These are phyloP conservation scores for Lachancea thermotolerans DNA, from an alignment of 805 yeast species.

Conservation along the genomic window DNA sequence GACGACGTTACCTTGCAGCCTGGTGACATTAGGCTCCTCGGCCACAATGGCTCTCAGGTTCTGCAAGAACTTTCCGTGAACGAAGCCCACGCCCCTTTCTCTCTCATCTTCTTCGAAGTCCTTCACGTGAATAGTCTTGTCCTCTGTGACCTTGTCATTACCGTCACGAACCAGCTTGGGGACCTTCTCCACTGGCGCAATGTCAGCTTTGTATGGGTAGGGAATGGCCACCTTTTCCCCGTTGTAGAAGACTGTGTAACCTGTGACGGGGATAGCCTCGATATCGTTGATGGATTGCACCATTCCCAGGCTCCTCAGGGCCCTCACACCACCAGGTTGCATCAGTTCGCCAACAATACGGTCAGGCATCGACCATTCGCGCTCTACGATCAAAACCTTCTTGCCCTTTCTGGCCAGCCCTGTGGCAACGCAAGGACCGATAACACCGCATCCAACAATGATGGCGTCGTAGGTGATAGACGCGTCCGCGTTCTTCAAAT, in stretches of 20 bases:
- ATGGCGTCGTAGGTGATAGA: conserved; percentile 60
- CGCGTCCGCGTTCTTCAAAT: conserved; percentile 25
- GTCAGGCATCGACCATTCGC: conserved; percentile 90
- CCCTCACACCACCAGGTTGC: conserved; percentile 95
- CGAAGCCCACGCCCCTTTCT: conserved; percentile 76
- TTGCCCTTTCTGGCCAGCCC: conserved; percentile 88
- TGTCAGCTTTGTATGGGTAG: conserved; percentile 60
- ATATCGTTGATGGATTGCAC: conserved; percentile 41
- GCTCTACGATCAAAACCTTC: conserved; percentile 64
- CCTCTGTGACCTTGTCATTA: conserved; percentile 49
- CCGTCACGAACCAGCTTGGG: conserved; percentile 50
- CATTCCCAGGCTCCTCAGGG: conserved; percentile 78
- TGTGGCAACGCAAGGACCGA: conserved; percentile 90
- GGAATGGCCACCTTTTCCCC: conserved; percentile 52
- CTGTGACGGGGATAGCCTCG: conserved; percentile 69
- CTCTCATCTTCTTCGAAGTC: conserved; percentile 56
- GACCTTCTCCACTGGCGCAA: conserved; percentile 42
- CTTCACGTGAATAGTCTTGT: conserved; percentile 39
- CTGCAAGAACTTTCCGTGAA: conserved; percentile 81
- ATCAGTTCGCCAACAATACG: conserved; percentile 94
- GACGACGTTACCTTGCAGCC: conserved; percentile 79
- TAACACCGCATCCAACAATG: conserved; percentile 97
- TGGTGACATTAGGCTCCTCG: conserved; percentile 64
- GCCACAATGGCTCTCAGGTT: conserved; percentile 69
- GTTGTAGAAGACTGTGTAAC: conserved; percentile 71